Conservation (phyloP, 371 early-diverging fungal species). For the Basidiobolus heterosporus region DNA sequence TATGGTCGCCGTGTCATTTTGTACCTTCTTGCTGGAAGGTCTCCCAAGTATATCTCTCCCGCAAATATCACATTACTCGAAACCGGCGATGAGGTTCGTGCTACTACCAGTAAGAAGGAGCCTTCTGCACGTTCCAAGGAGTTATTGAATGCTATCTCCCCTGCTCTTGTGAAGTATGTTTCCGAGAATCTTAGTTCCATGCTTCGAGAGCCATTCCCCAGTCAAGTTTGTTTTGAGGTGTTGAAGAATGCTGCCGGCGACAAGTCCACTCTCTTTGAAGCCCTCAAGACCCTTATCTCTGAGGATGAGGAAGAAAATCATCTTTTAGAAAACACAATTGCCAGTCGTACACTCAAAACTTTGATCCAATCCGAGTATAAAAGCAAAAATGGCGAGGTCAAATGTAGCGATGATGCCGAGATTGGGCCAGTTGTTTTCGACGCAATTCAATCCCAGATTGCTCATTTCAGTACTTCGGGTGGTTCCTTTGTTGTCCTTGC, state of each 20-base stretch:
- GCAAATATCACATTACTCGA: slow-evolving; percentile 41
- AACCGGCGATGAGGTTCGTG: slow-evolving; percentile 38
- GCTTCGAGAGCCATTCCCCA: slow-evolving; percentile 39
- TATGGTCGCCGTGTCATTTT: slow-evolving; percentile 57
- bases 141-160: slow-evolving; percentile 34
- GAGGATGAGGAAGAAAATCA: slow-evolving; percentile 28
- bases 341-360: slow-evolving; percentile 36
- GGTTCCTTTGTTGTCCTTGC: slow-evolving; percentile 38
- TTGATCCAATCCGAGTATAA: slow-evolving; percentile 37
- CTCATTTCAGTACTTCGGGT: slow-evolving; percentile 8
- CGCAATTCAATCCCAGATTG: slow-evolving; percentile 8
- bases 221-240: slow-evolving; percentile 52
- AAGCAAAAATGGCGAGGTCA: slow-evolving; percentile 10
- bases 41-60: slow-evolving; percentile 45
- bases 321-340: slow-evolving; percentile 30
- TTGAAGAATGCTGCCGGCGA: slow-evolving; percentile 40
- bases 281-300: slow-evolving; percentile 6
- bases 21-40: slow-evolving; percentile 55
- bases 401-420: slow-evolving; percentile 17
- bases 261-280: slow-evolving; percentile 2
- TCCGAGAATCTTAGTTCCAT: slow-evolving; percentile 26
- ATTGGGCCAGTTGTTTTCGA: slow-evolving; percentile 12
- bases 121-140: slow-evolving; percentile 39
- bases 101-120: slow-evolving; percentile 54
- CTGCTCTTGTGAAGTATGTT: slow-evolving; percentile 37